Percentiles rank a stretch among this genome's conserved stretches.
Conservation (phyloP, 768 basidiomycete genomes). For the Xerocomus potaroensis region DNA sequence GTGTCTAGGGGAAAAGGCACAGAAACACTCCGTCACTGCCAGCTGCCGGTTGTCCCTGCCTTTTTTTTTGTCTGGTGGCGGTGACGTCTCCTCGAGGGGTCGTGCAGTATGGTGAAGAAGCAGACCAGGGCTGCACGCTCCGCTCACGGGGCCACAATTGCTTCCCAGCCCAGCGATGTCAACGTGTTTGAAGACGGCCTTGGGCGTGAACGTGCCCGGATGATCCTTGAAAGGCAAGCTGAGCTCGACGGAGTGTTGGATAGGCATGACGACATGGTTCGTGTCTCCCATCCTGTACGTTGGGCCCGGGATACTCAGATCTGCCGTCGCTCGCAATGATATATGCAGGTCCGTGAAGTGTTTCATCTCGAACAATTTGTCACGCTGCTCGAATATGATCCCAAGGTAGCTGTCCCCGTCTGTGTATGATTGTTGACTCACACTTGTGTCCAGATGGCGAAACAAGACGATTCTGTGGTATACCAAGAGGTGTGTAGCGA, state of each 20-base stretch:
- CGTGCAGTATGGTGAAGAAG: conserved; percentile 21
- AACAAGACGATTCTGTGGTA: conserved; percentile 65
- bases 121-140: conserved; percentile 8
- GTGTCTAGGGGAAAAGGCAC: background rate
- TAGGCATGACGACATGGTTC: conserved; percentile 69
- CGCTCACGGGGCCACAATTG: background rate
- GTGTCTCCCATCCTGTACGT: conserved; percentile 28
- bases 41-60: too few species aligned
- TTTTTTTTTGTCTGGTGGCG: conserved; percentile 1
- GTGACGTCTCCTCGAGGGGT: conserved; percentile 4
- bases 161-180: background rate
- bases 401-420: conserved; percentile 51
- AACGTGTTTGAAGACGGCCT: conserved; percentile 21
- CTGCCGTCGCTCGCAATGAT: too few species aligned
- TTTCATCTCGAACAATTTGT: conserved; percentile 87
- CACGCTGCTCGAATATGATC: conserved; percentile 73
- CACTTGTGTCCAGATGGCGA: conserved; percentile 51
- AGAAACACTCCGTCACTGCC: background rate
- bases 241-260: conserved; percentile 57
- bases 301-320: background rate
- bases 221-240: conserved; percentile 56
- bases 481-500: conserved; percentile 59
- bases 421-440: conserved; percentile 1
- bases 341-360: conserved; percentile 80
- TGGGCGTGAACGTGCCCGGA: conserved; percentile 36